Evolutionary conservation across 2,329 filamentous ascomycete genomes (phyloP), one percentile per base, ranked within the genome.

Genomic region (Microascus cirrosus): DNA sequence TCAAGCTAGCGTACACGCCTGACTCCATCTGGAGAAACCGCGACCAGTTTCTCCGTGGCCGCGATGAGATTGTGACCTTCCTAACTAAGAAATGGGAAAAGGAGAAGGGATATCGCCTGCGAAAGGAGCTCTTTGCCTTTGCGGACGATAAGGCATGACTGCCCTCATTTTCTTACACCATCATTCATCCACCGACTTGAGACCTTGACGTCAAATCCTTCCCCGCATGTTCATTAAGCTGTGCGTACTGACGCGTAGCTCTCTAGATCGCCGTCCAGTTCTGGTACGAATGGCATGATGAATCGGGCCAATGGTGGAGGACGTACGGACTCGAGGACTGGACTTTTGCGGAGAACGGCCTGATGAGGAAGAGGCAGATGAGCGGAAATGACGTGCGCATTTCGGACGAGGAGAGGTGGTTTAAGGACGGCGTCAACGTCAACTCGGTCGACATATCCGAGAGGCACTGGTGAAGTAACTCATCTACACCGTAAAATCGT

Each of bases 41-140:
- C 4, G 78, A 78, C 62, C 73, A 71, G 1, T 95, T 95, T 69
- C 67, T 95, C 53, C 71, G 73, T 12, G 90, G 90, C 1, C 84
- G 83, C 1, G 79, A 82, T 7, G 81, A 77, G 20, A 91, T 95
- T 60, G 74, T 84, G 55, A 72, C 72, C 1, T 90, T 93, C 63
- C 67, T 95, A 56, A 80, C 78, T 0, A 74, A 81, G 52, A 95
- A 95, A 67, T 95, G 89, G 90, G 71, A 77, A 51, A 80, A 77
- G 22, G 90, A 95, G 69, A 74, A 81, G 51, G 82, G 77, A 18
- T 95, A 95, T 65, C 78, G 80, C 0, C 76, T 95, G 58, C 81
- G 90, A 57, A 95, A 95, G 69, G 90, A 95, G 68, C 74, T 95
- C 1, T 95, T 95, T 70, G 78, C 88, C 1, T 94, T 90, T 65